Conservation (phyloP, 441 rosid species). For the Mallotus japonicus region DNA sequence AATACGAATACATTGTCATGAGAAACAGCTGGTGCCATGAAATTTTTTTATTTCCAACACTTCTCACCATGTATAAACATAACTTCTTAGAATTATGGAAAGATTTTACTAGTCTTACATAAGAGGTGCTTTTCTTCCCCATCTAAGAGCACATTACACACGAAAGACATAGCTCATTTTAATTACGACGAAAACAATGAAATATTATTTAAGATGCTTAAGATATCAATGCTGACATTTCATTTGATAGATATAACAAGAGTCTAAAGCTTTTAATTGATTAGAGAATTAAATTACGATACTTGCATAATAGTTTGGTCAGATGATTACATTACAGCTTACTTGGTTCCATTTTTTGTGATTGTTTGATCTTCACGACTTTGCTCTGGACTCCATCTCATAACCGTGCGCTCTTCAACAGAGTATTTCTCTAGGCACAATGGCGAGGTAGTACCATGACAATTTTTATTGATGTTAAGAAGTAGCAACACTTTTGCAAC, state of each 20-base stretch:
- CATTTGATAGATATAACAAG: neutral
- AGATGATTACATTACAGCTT: neutral
- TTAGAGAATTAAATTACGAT: neutral
- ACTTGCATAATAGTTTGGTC: neutral
- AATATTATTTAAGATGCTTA: neutral
- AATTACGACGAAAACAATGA: neutral
- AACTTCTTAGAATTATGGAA: no score
- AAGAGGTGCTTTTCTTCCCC: no score
- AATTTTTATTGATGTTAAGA: constrained; percentile 35
- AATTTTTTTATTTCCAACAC: neutral
- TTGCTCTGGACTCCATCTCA: constrained; percentile 64
- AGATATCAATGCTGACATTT: neutral
- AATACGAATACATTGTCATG: neutral
- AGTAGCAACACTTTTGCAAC: constrained; percentile 53
- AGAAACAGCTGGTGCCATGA: neutral
- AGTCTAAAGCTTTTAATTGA: neutral
- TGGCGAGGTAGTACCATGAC: constrained; percentile 31
- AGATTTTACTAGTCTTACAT: neutral
- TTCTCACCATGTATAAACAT: neutral
- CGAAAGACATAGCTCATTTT: neutral
- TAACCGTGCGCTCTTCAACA: constrained; percentile 47
- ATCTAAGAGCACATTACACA: no score
- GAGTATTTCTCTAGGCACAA: constrained; percentile 38
- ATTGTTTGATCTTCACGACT: constrained; percentile 44
- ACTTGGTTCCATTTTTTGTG: constrained; percentile 25